These are phyloP conservation scores for Solanum chacoense DNA, from an alignment of 305 asterid species.

Conservation along the genomic window DNA sequence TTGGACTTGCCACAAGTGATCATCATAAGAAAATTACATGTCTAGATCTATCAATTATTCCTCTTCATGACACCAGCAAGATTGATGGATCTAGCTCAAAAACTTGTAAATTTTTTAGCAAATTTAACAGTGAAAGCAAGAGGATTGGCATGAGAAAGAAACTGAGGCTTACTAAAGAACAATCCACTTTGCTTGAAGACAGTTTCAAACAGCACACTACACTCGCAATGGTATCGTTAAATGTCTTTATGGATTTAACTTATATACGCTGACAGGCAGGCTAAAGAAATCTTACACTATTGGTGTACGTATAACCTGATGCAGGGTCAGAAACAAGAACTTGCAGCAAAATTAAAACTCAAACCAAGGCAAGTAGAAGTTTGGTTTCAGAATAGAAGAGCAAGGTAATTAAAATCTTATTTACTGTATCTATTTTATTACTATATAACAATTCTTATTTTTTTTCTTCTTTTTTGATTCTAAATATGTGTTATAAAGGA, in stretches of 20 bases:
- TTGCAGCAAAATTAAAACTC: constrained; percentile 43
- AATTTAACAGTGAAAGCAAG: constrained; percentile 5
- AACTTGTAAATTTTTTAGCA: neutral
- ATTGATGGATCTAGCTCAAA: constrained; percentile 14
- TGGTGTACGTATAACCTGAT: neutral
- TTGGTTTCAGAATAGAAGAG: constrained; percentile 72
- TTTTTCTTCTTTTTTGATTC: neutral
- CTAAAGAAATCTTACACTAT: neutral
- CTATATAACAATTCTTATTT: neutral
- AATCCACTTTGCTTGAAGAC: constrained; percentile 33
- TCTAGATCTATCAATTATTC: constrained; percentile 37
- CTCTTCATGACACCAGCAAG: constrained; percentile 7
- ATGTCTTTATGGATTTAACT: neutral
- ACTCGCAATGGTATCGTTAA: constrained; percentile 22
- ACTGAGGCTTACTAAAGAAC: constrained; percentile 42
- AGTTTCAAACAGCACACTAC: constrained; percentile 39
- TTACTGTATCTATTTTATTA: neutral
- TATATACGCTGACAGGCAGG: neutral
- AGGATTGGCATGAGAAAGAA: constrained; percentile 30
- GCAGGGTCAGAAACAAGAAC: constrained; percentile 41
- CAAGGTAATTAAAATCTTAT: constrained; percentile 26
- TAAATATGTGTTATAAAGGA: constrained; percentile 23
- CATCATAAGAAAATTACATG: constrained; percentile 7
- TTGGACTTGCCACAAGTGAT: constrained; percentile 29
- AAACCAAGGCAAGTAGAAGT: constrained; percentile 63